These are phyloP conservation scores for Erigeron philadelphicus DNA, from an alignment of 140 eudicot species.

Conservation along the genomic window DNA sequence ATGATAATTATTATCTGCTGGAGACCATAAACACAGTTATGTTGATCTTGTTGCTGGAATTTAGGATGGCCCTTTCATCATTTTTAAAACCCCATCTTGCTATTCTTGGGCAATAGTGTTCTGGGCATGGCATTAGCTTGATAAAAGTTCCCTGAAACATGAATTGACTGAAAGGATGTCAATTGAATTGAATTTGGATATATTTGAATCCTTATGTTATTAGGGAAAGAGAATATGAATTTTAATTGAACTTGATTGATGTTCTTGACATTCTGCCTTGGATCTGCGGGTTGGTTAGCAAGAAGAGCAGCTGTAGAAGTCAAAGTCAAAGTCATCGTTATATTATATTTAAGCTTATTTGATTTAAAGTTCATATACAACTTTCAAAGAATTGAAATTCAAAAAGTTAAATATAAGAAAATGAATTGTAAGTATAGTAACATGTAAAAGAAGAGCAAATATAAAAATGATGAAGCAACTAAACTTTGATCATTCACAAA, in stretches of 20 bases:
- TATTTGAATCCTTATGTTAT: not conserved
- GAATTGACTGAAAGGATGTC: not conserved
- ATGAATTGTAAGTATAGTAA: no score
- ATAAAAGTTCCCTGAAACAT: not conserved
- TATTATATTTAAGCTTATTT: not conserved
- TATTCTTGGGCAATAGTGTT: not conserved
- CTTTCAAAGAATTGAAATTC: not conserved
- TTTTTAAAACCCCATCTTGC: not conserved
- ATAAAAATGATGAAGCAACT: not conserved
- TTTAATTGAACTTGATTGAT: not conserved
- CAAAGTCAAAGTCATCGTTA: not conserved
- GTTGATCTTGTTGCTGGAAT: conserved; percentile 1
- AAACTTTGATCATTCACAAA: not conserved
- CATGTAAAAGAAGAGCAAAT: not conserved
- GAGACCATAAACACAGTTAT: not conserved
- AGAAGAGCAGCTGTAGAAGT: not conserved
- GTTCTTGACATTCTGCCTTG: not conserved
- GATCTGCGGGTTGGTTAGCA: not conserved
- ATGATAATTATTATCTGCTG: not conserved
- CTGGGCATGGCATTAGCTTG: not conserved
- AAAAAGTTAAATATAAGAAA: no score
- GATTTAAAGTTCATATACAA: not conserved
- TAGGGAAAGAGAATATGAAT: not conserved
- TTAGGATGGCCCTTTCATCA: not conserved
- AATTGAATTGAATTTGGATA: not conserved